These are phyloP conservation scores for Cytospora leucostoma DNA, from an alignment of 2,329 filamentous ascomycete genomes.

Conservation along the genomic window DNA sequence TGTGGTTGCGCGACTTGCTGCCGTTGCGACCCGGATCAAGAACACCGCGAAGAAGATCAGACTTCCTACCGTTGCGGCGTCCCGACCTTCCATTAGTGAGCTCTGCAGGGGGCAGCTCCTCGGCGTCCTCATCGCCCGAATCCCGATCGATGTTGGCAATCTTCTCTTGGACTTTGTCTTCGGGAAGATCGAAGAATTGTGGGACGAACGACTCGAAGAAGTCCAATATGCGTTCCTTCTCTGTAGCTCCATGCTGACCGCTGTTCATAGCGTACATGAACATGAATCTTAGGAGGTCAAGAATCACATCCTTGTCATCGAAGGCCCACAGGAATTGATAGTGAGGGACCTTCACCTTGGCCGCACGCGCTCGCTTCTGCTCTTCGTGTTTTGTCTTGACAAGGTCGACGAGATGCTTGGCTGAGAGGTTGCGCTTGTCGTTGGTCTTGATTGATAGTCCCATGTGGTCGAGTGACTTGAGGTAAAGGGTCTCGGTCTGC, in stretches of 20 bases:
- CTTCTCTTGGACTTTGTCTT: constrained; percentile 67
- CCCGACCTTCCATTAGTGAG: constrained; percentile 64
- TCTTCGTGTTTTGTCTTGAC: constrained; percentile 94
- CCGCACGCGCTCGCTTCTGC: constrained; percentile 71
- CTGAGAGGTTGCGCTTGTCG: constrained; percentile 89
- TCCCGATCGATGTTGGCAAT: constrained; percentile 70
- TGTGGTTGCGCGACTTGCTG: constrained; percentile 68
- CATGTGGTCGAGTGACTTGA: constrained; percentile 96
- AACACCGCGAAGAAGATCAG: constrained; percentile 80
- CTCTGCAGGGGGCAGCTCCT: constrained; percentile 71
- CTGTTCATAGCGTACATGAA: constrained; percentile 67
- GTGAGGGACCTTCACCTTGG: constrained; percentile 58
- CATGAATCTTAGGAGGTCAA: constrained; percentile 64
- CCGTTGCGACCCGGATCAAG: constrained; percentile 76
- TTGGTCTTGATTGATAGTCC: constrained; percentile 83
- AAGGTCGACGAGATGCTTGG: constrained; percentile 85
- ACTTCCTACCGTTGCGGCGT: constrained; percentile 73
- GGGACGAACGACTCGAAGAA: constrained; percentile 79
- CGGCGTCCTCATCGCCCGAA: constrained; percentile 75
- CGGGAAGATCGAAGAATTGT: constrained; percentile 73
- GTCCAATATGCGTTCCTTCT: constrained; percentile 72
- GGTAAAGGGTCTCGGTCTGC: constrained; percentile 92
- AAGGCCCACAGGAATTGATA: constrained; percentile 79
- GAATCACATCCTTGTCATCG: constrained; percentile 66
- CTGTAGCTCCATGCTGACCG: constrained; percentile 68